These are phyloP conservation scores for Sugiyamaella novakii DNA, from an alignment of 1,139 yeast species.

Conservation along the genomic window DNA sequence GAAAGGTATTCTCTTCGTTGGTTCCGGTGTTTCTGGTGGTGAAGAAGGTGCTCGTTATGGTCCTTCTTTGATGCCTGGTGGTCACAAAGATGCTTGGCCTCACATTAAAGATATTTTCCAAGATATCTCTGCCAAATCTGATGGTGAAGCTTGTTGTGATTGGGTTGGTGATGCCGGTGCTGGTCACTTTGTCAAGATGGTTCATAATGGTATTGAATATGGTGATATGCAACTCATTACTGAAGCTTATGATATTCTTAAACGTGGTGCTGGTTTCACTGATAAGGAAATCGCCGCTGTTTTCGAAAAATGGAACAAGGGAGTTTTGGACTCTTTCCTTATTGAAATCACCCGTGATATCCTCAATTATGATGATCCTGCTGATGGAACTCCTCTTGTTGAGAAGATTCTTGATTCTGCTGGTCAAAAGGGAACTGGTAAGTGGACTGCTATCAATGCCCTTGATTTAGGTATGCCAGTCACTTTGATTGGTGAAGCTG, in stretches of 20 bases:
- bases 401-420: conserved; percentile 97
- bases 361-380: conserved; percentile 71
- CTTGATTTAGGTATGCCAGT: conserved; percentile 98
- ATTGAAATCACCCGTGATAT: conserved; percentile 97
- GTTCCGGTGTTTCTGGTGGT: conserved; percentile 99
- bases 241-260: conserved; percentile 96
- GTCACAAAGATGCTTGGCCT: conserved; percentile 98
- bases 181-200: conserved; percentile 99
- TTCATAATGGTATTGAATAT: conserved; percentile 99
- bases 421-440: conserved; percentile 99
- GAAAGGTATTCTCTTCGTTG: conserved; percentile 91
- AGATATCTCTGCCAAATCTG: conserved; percentile 91
- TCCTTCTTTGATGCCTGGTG: conserved; percentile 99
- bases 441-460: conserved; percentile 99
- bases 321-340: conserved; percentile 96
- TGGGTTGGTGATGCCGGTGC: conserved; percentile 99
- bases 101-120: conserved; percentile 96
- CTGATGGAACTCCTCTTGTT: conserved; percentile 87
- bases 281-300: conserved; percentile 94
- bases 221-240: conserved; percentile 99
- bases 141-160: conserved; percentile 99
- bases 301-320: conserved; percentile 91
- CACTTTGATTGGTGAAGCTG: conserved; percentile 98
- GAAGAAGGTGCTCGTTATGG: conserved; percentile 99
- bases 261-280: conserved; percentile 88